Conservation (phyloP, 2,329 filamentous ascomycete genomes). For the Neofusicoccum parvum region DNA sequence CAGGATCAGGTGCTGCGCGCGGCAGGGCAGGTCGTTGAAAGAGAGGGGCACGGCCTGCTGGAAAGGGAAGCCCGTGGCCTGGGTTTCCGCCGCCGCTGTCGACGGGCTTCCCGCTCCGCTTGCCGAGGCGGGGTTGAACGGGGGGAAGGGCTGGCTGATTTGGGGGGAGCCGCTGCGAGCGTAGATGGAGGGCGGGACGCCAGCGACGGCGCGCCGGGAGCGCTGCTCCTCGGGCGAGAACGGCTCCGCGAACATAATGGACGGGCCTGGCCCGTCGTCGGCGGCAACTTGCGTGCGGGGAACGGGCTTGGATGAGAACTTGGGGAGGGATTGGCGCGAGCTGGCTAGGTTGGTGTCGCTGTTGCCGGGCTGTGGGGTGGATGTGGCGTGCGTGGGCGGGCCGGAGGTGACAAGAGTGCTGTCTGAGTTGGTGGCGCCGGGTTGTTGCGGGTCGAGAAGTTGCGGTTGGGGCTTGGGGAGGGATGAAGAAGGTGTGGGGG, state of each 20-base stretch:
- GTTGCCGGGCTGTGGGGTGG: neutral
- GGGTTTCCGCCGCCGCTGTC: slow-evolving; percentile 9
- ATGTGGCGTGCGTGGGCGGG: neutral
- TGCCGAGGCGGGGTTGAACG: neutral
- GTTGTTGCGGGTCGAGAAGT: neutral
- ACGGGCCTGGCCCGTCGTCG: slow-evolving; percentile 67
- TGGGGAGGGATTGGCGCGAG: slow-evolving; percentile 58
- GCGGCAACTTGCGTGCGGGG: slow-evolving; percentile 68
- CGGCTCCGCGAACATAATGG: slow-evolving; percentile 70
- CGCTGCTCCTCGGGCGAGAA: slow-evolving; percentile 23
- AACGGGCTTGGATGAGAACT: slow-evolving; percentile 73
- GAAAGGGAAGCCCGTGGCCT: slow-evolving; percentile 52
- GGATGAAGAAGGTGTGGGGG: neutral
- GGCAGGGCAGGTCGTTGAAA: slow-evolving; percentile 84
- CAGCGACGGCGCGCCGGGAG: neutral
- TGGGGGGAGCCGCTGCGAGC: slow-evolving; percentile 9
- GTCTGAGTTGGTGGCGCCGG: neutral
- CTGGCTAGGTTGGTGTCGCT: slow-evolving; percentile 50
- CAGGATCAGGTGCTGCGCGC: slow-evolving; percentile 82
- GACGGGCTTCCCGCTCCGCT: neutral
- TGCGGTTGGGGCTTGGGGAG: neutral
- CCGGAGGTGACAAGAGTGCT: slow-evolving; percentile 5
- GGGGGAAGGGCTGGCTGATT: neutral
- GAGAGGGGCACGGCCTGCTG: slow-evolving; percentile 69
- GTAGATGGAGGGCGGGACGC: slow-evolving; percentile 13